Base-by-base conservation (phyloP, 306 rosid species). In the Cucurbita maxima region DNA sequence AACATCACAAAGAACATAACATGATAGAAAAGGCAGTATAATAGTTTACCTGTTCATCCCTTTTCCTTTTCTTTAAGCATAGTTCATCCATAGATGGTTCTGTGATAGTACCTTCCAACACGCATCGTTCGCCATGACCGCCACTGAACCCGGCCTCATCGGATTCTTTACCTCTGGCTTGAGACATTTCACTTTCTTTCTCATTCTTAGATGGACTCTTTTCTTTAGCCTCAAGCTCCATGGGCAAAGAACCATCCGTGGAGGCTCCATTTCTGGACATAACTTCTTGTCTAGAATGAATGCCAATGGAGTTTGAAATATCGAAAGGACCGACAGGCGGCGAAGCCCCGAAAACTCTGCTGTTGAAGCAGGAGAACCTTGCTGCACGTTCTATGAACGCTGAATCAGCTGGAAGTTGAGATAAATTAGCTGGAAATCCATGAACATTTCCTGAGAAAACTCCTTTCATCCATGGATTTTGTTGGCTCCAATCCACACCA, bases 331-430 rank as follows among this genome's bases (percentile, higher is more conserved):
- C 83, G 45, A 79, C 75, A 5, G 71, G 51, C 81, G 81, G 79
- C 81, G 82, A 77, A 14, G 85, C 95, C 52, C 78, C 77, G 19
- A 88, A 84, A 82, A 72, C 85, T 71, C 97, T 96, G 53, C 86
- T 89, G 76, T 58, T 73, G 67, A 95, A 95, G 85, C 96, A 91
- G 4, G 97, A 89, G 55, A 91, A 86, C 75, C 96, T 81, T 4
- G 92, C 96, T 16, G 99, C 99, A 25, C 96, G 85, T 83, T 95
- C 99, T 8, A 95, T 88, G 79, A 91, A 91, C 7, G 84, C 96
- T 25, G 97, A 88, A 79, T 95, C 97, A 45, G 92, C 75, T 38
- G 97, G 99, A 76, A 90, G 81, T 82, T 94, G 97, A 78, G 97
- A 87, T 51, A 91, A 82, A 87, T 81, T 83, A 79, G 84, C 87